Evolutionary conservation across 1,139 yeast genomes (phyloP), one percentile per base, ranked within the genome.

Genomic region (Sugiyamaella neomexicana): DNA sequence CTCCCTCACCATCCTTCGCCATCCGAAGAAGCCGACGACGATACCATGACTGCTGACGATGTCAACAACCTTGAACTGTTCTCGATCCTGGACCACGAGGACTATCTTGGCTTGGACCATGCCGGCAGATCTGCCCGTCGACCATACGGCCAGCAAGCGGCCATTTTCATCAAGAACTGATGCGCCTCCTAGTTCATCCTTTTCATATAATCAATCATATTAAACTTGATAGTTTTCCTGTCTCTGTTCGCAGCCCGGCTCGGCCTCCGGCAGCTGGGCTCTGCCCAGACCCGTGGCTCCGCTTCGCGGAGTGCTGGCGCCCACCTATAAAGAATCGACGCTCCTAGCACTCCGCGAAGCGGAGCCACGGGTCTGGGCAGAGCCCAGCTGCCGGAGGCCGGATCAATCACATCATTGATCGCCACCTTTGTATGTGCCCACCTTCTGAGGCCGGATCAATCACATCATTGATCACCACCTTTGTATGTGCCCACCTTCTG

Each of bases 81-180:
- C 67, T 82, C 83, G 52, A 79, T 79, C 52, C 69, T 86, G 57
- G 74, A 77, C 12, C 76, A 75, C 29, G 73, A 75, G 38, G 81
- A 79, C 57, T 76, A 76, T 32, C 73, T 93, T 55, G 95, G 91
- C 20, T 75, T 93, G 67, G 97, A 93, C 66, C 96, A 89, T 67
- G 89, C 93, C 7, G 97, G 89, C 69, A 80, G 95, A 64, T 70
- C 78, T 37, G 75, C 34, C 53, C 65, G 58, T 55, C 62, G 60
- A 47, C 60, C 58, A 2, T 62, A 59, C 46, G 65, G 65, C 5
- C 88, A 83, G 62, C 82, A 84, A 60, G 86, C 89, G 10, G 58
- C 60, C 20, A 83, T 85, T 55, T 81, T 82, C 53, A 76, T 77
- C 55, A 76, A 75, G 61, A 60, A 57, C 43, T 66, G 59, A 48